Percentiles rank a stretch among this genome's conserved stretches.
phyloP scores from a whole-genome alignment of 2,329 filamentous ascomycete genomes.

The Aspergillus novoparasiticus region DNA sequence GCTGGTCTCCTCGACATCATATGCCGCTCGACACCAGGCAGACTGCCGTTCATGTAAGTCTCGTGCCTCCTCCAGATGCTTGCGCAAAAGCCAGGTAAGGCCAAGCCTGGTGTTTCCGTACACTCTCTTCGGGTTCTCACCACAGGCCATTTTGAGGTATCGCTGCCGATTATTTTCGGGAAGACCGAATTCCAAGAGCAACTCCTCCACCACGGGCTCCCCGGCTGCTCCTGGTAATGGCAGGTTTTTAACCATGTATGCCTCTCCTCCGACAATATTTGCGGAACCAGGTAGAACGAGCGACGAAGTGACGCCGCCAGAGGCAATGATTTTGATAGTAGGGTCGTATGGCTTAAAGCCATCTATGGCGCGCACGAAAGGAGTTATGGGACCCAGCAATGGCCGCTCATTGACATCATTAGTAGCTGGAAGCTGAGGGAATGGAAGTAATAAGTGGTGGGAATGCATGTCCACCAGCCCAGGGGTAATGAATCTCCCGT shows the following conservation, averaged over 20 bases:
- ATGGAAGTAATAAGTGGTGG: conserved; percentile 62
- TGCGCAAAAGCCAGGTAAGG: conserved; percentile 70
- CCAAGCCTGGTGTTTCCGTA: conserved; percentile 67
- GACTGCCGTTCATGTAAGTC: not conserved
- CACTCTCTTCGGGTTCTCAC: conserved; percentile 67
- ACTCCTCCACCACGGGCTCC: conserved; percentile 62
- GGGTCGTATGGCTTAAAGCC: conserved; percentile 64
- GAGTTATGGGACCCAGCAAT: conserved; percentile 56
- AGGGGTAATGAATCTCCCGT: conserved; percentile 51
- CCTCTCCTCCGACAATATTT: conserved; percentile 75
- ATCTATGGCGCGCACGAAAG: conserved; percentile 69
- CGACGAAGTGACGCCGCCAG: conserved; percentile 71
- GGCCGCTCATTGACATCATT: conserved; percentile 66
- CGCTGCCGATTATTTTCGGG: conserved; percentile 60
- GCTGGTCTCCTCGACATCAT: not conserved
- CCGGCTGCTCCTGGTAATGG: conserved; percentile 52
- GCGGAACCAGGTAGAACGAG: conserved; percentile 68
- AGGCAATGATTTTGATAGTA: conserved; percentile 70
- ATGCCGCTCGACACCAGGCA: not conserved
- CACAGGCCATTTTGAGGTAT: conserved; percentile 78
- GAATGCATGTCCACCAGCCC: conserved; percentile 75
- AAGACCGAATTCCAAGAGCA: conserved; percentile 65
- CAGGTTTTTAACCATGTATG: conserved; percentile 69
- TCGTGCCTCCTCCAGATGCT: conserved; percentile 59
- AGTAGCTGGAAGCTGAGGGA: conserved; percentile 59